These are phyloP conservation scores for Bremia lactucae DNA, from an alignment of 352 stramenopile species.

Conservation along the genomic window DNA sequence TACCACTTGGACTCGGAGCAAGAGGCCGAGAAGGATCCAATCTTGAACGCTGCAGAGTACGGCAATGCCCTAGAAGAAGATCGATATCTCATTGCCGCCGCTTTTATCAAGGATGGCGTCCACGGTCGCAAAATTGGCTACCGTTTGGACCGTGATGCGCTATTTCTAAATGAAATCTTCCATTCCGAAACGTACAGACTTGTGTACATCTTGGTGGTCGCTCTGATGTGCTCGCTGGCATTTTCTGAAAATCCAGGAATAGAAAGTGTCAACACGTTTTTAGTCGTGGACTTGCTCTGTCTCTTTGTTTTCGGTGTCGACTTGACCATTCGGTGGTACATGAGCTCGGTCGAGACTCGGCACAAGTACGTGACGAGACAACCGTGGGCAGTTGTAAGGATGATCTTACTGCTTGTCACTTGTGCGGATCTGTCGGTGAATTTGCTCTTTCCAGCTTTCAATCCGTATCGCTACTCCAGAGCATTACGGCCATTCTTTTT, in stretches of 20 bases:
- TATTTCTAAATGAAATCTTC: slow-evolving; percentile 63
- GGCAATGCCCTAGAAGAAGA: slow-evolving; percentile 36
- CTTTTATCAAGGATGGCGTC: slow-evolving; percentile 73
- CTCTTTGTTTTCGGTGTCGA: slow-evolving; percentile 52
- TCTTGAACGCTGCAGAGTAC: slow-evolving; percentile 21
- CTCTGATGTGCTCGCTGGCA: slow-evolving; percentile 48
- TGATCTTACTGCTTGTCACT: slow-evolving; percentile 45
- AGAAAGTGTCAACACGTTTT: slow-evolving; percentile 36
- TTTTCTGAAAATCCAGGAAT: slow-evolving; percentile 53
- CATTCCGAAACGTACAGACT: slow-evolving; percentile 60
- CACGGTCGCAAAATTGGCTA: slow-evolving; percentile 81
- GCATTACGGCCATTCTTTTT: slow-evolving; percentile 71
- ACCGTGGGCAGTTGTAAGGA: slow-evolving; percentile 60
- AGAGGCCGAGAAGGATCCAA: slow-evolving; percentile 17
- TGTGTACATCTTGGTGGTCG: slow-evolving; percentile 62
- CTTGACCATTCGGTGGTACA: slow-evolving; percentile 65
- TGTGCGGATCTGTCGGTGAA: slow-evolving; percentile 42
- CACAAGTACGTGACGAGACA: slow-evolving; percentile 64
- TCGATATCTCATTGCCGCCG: slow-evolving; percentile 62
- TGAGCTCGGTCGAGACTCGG: slow-evolving; percentile 76
- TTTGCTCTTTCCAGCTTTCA: slow-evolving; percentile 30
- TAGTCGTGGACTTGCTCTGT: slow-evolving; percentile 56
- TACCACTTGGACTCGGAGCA: slow-evolving; percentile 20
- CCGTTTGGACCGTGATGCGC: slow-evolving; percentile 50
- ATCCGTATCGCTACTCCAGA: slow-evolving; percentile 56